phyloP scores from a whole-genome alignment of 2,329 filamentous ascomycete genomes.

The Dactylellina leptospora region DNA sequence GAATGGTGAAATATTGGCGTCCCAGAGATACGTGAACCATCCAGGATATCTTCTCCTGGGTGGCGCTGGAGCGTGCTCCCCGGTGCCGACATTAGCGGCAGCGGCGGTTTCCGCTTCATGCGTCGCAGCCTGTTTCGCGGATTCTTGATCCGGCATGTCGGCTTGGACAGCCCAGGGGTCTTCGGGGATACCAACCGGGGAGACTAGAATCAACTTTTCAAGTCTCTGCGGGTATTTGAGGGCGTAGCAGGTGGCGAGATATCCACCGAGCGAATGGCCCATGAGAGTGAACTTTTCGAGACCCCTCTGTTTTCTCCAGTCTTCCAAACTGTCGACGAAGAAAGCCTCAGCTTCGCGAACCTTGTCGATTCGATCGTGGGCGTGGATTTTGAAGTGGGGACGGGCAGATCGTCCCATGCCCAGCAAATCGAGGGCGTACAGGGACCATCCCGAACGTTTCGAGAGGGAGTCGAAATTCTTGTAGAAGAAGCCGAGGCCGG shows the following conservation, averaged over 20 bases:
- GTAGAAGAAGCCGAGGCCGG: slow-evolving; percentile 96
- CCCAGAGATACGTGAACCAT: slow-evolving; percentile 95
- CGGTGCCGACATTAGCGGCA: slow-evolving; percentile 59
- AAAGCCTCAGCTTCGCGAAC: slow-evolving; percentile 90
- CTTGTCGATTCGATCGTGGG: slow-evolving; percentile 80
- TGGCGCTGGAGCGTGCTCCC: slow-evolving; percentile 58
- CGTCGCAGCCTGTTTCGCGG: slow-evolving; percentile 60
- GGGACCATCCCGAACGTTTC: slow-evolving; percentile 79
- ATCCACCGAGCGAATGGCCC: slow-evolving; percentile 92
- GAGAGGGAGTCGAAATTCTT: slow-evolving; percentile 93
- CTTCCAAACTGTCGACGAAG: slow-evolving; percentile 95
- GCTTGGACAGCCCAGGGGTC: slow-evolving; percentile 88
- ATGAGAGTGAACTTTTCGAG: slow-evolving; percentile 93
- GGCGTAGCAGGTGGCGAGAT: slow-evolving; percentile 92
- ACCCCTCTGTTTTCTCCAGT: slow-evolving; percentile 88
- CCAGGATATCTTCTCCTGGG: slow-evolving; percentile 74
- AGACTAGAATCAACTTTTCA: slow-evolving; percentile 95
- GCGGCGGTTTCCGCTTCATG: slow-evolving; percentile 38
- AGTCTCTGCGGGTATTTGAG: slow-evolving; percentile 93
- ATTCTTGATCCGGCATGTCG: slow-evolving; percentile 72
- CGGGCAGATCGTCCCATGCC: slow-evolving; percentile 91
- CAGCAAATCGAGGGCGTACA: slow-evolving; percentile 93
- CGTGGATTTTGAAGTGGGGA: slow-evolving; percentile 82
- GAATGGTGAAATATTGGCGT: slow-evolving; percentile 90
- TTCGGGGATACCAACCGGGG: slow-evolving; percentile 91